Base-by-base conservation (phyloP, 257 asterid genomes). In the Echites panduratus region DNA sequence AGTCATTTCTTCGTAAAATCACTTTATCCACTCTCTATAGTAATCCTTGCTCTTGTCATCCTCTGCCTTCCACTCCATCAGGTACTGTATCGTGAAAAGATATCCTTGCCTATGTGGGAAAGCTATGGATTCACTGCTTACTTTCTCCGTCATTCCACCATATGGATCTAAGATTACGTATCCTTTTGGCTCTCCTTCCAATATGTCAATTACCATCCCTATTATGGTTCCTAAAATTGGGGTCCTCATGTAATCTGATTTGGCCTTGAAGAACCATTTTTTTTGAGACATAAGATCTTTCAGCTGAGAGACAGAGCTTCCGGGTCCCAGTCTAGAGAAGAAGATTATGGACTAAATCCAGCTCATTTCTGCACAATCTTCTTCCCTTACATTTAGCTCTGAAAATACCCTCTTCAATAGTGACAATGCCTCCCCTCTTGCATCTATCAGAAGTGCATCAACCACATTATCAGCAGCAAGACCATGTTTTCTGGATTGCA, bases 41-140 rank as follows among this genome's bases (percentile, higher is more conserved):
- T 47, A 66, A 2, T 72, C 61, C 56, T 85, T 79, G 48, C 70
- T 79, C 1, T 2, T 61, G 26, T 86, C 61, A 9, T 82, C 75
- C 19, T 73, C 67, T 49, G 80, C 78, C 22, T 49, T 66, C 97
- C 95, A 91, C 47, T 82, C 89, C 16, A 91, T 90, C 49, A 82
- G 50, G 70, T 87, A 89, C 41, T 91, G 97, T 41, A 91, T 85
- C 13, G 87, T 61, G 73, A 70, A 91, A 11, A 91, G 79, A 70
- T 91, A 87, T 8, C 96, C 97, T 35, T 78, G 68, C 72, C 97
- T 81, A 13, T 91, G 97, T 40, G 96, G 97, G 70, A 89, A 91
- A 27, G 97, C 82, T 52, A 89, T 84, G 16, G 92, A 75, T 17
- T 86, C 85, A 67, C 76, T 70, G 58, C 85, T 78, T 16, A 88